Percentiles rank a stretch among this genome's conserved stretches.
Evolutionary conservation across 108 stramenopile genomes (phyloP).

Genomic region (Parmales sp.): DNA sequence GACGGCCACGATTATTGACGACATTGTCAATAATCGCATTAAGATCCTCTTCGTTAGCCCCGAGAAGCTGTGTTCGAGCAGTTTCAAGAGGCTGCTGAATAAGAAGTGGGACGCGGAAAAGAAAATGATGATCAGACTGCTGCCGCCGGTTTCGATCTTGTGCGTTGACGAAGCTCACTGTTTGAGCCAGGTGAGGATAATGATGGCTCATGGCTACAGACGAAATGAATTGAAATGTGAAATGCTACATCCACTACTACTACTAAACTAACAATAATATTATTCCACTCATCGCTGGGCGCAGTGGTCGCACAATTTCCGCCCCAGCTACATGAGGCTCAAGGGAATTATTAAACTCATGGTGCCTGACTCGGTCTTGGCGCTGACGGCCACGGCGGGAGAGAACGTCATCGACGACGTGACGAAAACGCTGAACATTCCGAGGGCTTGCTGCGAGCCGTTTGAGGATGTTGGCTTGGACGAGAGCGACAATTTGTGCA

Average conservation of each 20-base stretch:
- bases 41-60: conserved; percentile 85
- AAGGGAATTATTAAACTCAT: conserved; percentile 48
- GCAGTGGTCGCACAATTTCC: conserved; percentile 97
- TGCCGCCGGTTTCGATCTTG: conserved; percentile 75
- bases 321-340: conserved; percentile 77
- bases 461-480: neutral
- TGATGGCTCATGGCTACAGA: too few relatives aligned
- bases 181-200: conserved; percentile 26
- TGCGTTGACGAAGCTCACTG: conserved; percentile 94
- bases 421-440: conserved; percentile 55
- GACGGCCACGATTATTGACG: conserved; percentile 68
- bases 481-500: neutral
- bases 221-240: too few relatives aligned
- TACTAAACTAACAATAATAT: too few relatives aligned
- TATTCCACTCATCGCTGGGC: too few relatives aligned
- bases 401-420: conserved; percentile 72
- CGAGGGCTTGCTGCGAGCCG: neutral
- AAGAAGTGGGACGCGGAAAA: conserved; percentile 57
- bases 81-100: conserved; percentile 74
- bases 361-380: conserved; percentile 63
- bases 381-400: conserved; percentile 86
- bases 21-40: conserved; percentile 53
- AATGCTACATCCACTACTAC: too few relatives aligned
- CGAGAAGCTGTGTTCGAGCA: conserved; percentile 72
- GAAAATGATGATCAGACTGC: conserved; percentile 41